Evolutionary conservation across 441 rosid species (phyloP).

Genomic region (Metrosideros polymorpha): DNA sequence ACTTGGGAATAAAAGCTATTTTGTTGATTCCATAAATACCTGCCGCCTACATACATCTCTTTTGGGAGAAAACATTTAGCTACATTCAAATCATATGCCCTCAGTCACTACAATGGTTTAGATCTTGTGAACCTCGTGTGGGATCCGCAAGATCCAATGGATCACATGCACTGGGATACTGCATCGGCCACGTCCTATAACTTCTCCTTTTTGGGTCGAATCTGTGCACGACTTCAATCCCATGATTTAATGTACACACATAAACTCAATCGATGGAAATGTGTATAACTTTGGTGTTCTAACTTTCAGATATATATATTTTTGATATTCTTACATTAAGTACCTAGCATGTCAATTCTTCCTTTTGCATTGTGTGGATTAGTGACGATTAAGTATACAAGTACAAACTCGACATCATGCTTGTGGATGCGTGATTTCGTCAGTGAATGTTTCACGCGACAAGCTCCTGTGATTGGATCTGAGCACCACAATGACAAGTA

Average conservation of each 20-base stretch:
- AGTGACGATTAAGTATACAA: not conserved
- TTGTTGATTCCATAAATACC: not conserved
- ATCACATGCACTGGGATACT: accelerated
- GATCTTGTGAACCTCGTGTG: not conserved
- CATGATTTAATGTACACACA: not conserved
- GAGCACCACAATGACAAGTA: not conserved
- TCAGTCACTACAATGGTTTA: accelerated
- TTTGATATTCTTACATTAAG: not conserved
- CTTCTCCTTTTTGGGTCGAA: not conserved
- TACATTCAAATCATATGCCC: not conserved
- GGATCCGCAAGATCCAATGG: not conserved
- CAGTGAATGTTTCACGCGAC: not conserved
- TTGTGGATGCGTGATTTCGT: not conserved
- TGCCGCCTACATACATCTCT: not conserved
- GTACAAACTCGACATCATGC: not conserved
- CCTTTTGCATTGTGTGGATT: not conserved
- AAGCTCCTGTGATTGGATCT: not conserved
- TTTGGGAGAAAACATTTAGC: not conserved
- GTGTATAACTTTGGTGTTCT: not conserved
- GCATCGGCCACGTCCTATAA: not conserved
- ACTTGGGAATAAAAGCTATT: not conserved
- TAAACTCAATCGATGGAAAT: not conserved
- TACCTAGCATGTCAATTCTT: not conserved
- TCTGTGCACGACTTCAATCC: not conserved
- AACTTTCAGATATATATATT: not conserved